Evolutionary conservation across 805 yeast genomes (phyloP).

Genomic region (Limtongia smithiae): DNA sequence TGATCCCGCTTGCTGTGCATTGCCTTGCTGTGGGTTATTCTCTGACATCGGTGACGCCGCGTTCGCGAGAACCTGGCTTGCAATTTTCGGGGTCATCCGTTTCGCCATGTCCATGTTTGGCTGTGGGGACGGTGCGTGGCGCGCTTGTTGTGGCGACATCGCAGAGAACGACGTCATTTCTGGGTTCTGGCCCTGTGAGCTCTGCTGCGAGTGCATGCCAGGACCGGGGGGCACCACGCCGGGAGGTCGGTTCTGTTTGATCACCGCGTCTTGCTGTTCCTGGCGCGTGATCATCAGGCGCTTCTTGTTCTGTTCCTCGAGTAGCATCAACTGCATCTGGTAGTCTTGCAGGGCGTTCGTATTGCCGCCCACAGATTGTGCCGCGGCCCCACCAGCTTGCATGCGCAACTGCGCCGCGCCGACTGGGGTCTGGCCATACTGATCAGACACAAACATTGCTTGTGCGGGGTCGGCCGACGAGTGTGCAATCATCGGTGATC

Average conservation of each 20-base stretch:
- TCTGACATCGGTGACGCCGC: slow-evolving; percentile 31
- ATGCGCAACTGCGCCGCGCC: slow-evolving; percentile 29
- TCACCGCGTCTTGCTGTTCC: slow-evolving; percentile 35
- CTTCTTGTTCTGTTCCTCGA: slow-evolving; percentile 73
- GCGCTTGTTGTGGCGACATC: slow-evolving; percentile 21
- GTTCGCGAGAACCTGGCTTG: slow-evolving; percentile 31
- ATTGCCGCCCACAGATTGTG: slow-evolving; percentile 26
- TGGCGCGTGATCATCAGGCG: slow-evolving; percentile 47
- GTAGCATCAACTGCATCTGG: slow-evolving; percentile 69
- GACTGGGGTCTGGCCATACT: slow-evolving; percentile 36
- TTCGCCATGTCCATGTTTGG: slow-evolving; percentile 28
- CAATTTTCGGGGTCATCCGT: slow-evolving; percentile 35
- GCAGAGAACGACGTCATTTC: slow-evolving; percentile 13
- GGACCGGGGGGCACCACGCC: slow-evolving; percentile 29
- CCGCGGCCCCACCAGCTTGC: slow-evolving; percentile 18
- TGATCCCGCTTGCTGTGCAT: slow-evolving; percentile 6
- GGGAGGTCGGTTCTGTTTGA: slow-evolving; percentile 14
- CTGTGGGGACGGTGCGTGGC: slow-evolving; percentile 21
- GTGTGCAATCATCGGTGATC: slow-evolving; percentile 20
- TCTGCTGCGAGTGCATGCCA: slow-evolving; percentile 40
- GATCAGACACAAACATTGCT: slow-evolving; percentile 22
- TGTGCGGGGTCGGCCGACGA: slow-evolving; percentile 21
- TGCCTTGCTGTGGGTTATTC: slow-evolving; percentile 19
- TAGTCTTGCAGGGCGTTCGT: slow-evolving; percentile 67
- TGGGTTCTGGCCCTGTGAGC: slow-evolving; percentile 38